Evolutionary conservation across 2,329 filamentous ascomycete genomes (phyloP), one percentile per base, ranked within the genome.

Genomic region (Acephala macrosclerotiorum): DNA sequence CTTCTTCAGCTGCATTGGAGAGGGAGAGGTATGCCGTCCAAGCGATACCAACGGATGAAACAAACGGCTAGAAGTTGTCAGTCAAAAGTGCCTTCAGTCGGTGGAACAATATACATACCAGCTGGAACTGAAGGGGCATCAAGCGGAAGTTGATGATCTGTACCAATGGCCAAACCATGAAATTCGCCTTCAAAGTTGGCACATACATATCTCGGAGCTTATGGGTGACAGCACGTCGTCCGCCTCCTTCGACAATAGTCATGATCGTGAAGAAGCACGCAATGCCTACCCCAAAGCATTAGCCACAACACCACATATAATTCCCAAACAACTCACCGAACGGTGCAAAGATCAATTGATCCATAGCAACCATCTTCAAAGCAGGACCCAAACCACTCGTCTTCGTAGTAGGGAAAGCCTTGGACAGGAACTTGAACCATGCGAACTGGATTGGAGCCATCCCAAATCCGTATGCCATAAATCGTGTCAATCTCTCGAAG

Each of bases 11-110:
- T 5, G 94, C 90, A 80, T 98, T 98, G 68, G 91, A 92, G 60
- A 99, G 85, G 2, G 94, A 97, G 12, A 99, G 87, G 79, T 97
- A 99, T 22, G 94, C 95, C 12, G 96, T 98, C 96, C 95, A 98
- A 38, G 94, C 94, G 74, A 98, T 98, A 84, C 95, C 95, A 63
- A 99, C 81, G 9, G 93, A 96, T 18, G 95, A 97, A 9, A 97
- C 95, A 77, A 99, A 98, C 0, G 95, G 95, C 94, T 97, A 74
- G 51, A 53, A 61, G 58, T 66, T 9, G 58, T 36, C 1, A n/a
- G 20, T 22, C 2, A n/a, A 55, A 9, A 20, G 33, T 3, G 26
- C 29, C n/a, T 4, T 20, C 18, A 57, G 29, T 1, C 20, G 7
- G 20, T 38, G 12, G 12, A 22, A 20, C 22, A 62, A 14, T 56